Evolutionary conservation across 1,284 basidiomycete genomes (phyloP), one percentile per base, ranked within the genome.

Genomic region (Hymenochaete sp.): DNA sequence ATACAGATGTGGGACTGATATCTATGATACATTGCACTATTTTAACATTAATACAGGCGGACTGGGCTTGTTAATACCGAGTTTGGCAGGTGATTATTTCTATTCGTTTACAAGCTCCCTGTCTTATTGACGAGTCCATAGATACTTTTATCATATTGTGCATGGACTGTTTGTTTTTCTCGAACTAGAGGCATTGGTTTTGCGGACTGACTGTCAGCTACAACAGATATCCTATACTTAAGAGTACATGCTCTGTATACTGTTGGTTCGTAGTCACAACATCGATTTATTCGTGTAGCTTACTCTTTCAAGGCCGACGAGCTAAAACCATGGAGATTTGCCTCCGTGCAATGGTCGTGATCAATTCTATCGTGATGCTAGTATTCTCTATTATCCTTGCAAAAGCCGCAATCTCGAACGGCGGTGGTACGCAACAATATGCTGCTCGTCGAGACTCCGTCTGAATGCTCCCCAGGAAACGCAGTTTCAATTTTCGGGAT

Each of bases 141-240:
- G 39, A 41, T 28, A 29, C 27, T 26, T 14, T 41, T 9, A 41
- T 41, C 28, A 13, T 29, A 1, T 19, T 28, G 14, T 41, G 39
- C 16, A 41, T 41, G 10, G 39, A 29, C 14, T 41, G 39, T 41
- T 13, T 11, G 39, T 29, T 3, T 19, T 10, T 18, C 18, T 18
- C 25, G 11, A 3, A 9, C 19, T 3, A 7, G 11, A 26, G 3
- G 32, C 10, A 13, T 29, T n/a, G n/a, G n/a, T 13, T 18, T 41
- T 18, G 8, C 13, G 14, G 11, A 8, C 26, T 41, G 27, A 19
- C 13, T 14, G 16, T 10, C 14, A 14, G 28, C 25, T 11, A 4
- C 4, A 6, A 18, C 22, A 41, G 39, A 41, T 16, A 18, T 29
- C n/a, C 19, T 40, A 11, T 40, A 24, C 19, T 13, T 40, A n/a